phyloP scores from a whole-genome alignment of 2,329 filamentous ascomycete genomes.

The Trichoderma koningiopsis region DNA sequence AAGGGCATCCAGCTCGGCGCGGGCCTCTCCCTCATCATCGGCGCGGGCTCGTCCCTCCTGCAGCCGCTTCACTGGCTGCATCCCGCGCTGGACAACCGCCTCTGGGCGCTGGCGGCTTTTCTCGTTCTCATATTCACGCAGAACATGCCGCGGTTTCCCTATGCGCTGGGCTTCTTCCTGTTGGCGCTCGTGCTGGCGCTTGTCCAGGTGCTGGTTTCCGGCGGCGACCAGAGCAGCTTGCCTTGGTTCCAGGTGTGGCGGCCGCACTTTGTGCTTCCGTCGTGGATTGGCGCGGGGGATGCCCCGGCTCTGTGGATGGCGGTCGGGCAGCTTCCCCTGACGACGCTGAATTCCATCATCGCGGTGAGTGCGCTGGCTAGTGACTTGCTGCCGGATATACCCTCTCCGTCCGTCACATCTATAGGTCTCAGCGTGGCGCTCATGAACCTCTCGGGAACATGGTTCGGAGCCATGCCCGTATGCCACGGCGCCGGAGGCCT shows the following conservation, averaged over 20 bases:
- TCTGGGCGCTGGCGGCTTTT: conserved; percentile 77
- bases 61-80: conserved; percentile 67
- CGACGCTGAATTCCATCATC: conserved; percentile 88
- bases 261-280: conserved; percentile 49
- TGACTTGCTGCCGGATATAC: conserved; percentile 72
- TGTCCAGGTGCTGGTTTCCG: conserved; percentile 39
- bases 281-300: conserved; percentile 36
- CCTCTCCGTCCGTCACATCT: conserved; percentile 69
- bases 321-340: conserved; percentile 85
- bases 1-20: conserved; percentile 96
- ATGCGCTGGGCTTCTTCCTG: conserved; percentile 72
- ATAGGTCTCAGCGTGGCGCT: conserved; percentile 78
- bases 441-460: conserved; percentile 85
- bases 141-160: conserved; percentile 69
- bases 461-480: conserved; percentile 94
- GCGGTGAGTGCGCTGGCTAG: conserved; percentile 78
- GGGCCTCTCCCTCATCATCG: conserved; percentile 78
- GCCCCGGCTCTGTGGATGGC: conserved; percentile 58
- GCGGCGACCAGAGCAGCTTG: conserved; percentile 39
- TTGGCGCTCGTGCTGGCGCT: conserved; percentile 68
- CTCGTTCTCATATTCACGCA: conserved; percentile 69
- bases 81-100: conserved; percentile 73
- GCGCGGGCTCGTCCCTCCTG: conserved; percentile 71
- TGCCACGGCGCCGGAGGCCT: conserved; percentile 92
- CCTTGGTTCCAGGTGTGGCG: conserved; percentile 63